These are phyloP conservation scores for Neurospora terricola DNA, from an alignment of 495 filamentous ascomycete species.

Conservation along the genomic window DNA sequence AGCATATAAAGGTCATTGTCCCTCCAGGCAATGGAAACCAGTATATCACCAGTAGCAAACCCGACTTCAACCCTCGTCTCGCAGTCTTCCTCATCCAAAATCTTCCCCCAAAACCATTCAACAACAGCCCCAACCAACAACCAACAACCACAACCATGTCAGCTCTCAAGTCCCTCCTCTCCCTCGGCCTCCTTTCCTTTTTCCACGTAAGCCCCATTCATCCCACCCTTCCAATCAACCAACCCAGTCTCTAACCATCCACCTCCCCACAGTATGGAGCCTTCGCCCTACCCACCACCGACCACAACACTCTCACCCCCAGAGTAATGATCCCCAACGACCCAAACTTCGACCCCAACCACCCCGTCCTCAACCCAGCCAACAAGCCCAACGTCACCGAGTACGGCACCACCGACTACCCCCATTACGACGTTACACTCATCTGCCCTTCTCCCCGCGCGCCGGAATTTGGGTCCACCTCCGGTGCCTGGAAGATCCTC, in stretches of 20 bases:
- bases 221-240: too few species aligned
- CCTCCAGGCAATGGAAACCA: fast-evolving
- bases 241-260: too few species aligned
- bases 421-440: not conserved
- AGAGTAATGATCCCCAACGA: not conserved
- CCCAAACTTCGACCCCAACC: not conserved
- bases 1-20: not conserved
- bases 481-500: not conserved
- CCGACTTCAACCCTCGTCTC: not conserved
- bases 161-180: not conserved
- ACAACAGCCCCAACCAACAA: not conserved
- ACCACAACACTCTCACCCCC: not conserved
- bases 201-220: not conserved
- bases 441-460: not conserved
- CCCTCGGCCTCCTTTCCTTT: not conserved
- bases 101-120: not conserved
- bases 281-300: not conserved
- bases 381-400: not conserved
- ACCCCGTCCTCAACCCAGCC: not conserved
- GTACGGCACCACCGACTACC: not conserved
- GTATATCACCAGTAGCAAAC: not conserved
- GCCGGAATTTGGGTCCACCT: not conserved
- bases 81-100: not conserved
- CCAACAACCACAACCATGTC: not conserved
- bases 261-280: not conserved